Evolutionary conservation across 2,329 filamentous ascomycete genomes (phyloP).

Genomic region (Talaromyces sp.): DNA sequence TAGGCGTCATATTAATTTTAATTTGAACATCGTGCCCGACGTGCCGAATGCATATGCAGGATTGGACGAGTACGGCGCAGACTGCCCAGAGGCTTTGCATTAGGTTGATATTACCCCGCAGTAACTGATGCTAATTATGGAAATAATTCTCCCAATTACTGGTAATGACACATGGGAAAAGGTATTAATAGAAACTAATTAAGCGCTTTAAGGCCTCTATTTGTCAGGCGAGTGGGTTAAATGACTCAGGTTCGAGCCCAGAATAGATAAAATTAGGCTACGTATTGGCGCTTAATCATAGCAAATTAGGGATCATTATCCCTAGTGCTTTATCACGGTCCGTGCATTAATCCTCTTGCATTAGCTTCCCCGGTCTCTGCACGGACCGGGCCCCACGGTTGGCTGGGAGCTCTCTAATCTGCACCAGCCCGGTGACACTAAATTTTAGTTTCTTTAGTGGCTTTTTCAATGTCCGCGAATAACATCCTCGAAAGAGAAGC

Average conservation of each 20-base stretch:
- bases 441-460: not conserved
- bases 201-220: not conserved
- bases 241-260: not conserved
- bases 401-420: conserved; percentile 51
- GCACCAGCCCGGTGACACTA: not conserved
- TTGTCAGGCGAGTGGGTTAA: not conserved
- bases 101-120: conserved; percentile 4
- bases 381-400: conserved; percentile 45
- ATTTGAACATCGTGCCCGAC: no score
- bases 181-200: conserved; percentile 11
- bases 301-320: conserved; percentile 26
- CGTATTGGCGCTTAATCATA: conserved; percentile 19
- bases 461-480: not conserved
- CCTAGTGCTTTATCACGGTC: conserved; percentile 15
- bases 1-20: not conserved
- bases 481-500: not conserved
- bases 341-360: conserved; percentile 12
- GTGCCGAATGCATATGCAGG: not conserved
- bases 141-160: not conserved
- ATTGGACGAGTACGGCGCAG: not conserved
- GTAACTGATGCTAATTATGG: conserved; percentile 16
- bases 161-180: conserved; percentile 4
- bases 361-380: conserved; percentile 8
- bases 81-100: not conserved
- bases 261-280: conserved; percentile 12